Base-by-base conservation (phyloP, 768 basidiomycete species). In the Lactarius sanguifluus region DNA sequence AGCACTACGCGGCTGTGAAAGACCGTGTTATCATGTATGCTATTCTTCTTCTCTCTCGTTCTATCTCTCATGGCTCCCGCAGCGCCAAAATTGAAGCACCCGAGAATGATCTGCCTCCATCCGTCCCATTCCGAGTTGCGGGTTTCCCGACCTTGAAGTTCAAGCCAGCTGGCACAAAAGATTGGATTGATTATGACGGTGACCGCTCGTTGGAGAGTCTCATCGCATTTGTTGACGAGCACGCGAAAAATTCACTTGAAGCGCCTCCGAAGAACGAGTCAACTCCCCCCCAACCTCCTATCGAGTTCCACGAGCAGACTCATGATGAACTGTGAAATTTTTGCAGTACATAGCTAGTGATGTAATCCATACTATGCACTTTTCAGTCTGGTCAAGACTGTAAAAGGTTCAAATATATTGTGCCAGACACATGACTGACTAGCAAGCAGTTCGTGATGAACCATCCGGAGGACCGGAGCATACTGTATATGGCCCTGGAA, bases 121-220 rank as follows among this genome's bases (percentile, higher is more conserved):
- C 85, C n/a, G 86, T 89, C 66, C 86, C 89, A 38, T 98, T 99
- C 92, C 86, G 88, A 61, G 79, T 98, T 66, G 73, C 81, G 63
- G 92, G 94, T 47, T 95, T 94, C 90, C 96, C 97, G 9, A 98
- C 97, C 6, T 75, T 98, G 74, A 98, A 98, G 77, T 96, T 99
- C 85, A 96, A 95, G 81, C 83, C 88, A 5, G 96, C 97, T 16
- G 96, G 96, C 56, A 79, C 85, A 25, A 80, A 82, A 62, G 88
- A 93, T 60, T 99, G 96, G 81, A 79, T 96, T 61, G 94, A 97
- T 76, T 98, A 96, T 75, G 88, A 92, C 69, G 97, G 97, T 70
- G 97, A 94, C 72, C 88, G 93, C 66, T 89, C 91, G 4, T 79
- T 94, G 69, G 95, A 98, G 79, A 89, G 86, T 74, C 76, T 98